phyloP scores from a whole-genome alignment of 257 asterid species.

The Nicotiana noctiflora region DNA sequence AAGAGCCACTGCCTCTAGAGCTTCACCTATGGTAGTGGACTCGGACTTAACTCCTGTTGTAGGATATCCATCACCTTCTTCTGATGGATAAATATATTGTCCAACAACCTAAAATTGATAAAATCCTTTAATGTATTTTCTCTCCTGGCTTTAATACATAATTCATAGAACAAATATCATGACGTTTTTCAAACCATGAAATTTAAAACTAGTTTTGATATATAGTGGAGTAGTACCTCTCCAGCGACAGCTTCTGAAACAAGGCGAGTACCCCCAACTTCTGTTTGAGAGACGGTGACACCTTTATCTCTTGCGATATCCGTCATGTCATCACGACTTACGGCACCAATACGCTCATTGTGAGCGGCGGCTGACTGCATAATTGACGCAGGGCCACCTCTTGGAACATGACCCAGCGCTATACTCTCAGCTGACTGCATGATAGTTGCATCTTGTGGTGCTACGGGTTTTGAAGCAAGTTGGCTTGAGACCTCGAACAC shows the following conservation, averaged over 20 bases:
- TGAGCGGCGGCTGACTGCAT: conserved; percentile 53
- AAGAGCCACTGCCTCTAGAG: conserved; percentile 52
- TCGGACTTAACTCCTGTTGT: conserved; percentile 8
- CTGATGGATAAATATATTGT: conserved; percentile 18
- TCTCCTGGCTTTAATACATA: no score
- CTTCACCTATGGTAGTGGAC: conserved; percentile 53
- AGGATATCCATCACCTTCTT: neutral
- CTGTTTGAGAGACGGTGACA: conserved; percentile 39
- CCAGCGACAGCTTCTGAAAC: conserved; percentile 56
- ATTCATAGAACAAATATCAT: no score
- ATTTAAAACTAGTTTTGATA: neutral
- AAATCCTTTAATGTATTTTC: neutral
- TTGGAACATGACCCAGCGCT: conserved; percentile 38
- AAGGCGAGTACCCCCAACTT: conserved; percentile 34
- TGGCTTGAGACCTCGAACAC: conserved; percentile 51
- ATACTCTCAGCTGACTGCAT: conserved; percentile 53
- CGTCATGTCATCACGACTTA: conserved; percentile 31
- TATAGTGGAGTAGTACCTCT: conserved; percentile 24
- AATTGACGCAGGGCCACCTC: conserved; percentile 45
- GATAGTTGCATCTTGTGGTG: conserved; percentile 64
- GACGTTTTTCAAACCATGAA: neutral
- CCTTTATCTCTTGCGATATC: conserved; percentile 26
- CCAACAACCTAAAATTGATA: conserved; percentile 34
- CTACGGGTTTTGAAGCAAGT: conserved; percentile 39
- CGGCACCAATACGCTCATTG: conserved; percentile 38